Percentiles rank a stretch among this genome's conserved stretches.
These are phyloP conservation scores for Amanita thiersii DNA, from an alignment of 768 basidiomycete genomes.

Conservation along the genomic window DNA sequence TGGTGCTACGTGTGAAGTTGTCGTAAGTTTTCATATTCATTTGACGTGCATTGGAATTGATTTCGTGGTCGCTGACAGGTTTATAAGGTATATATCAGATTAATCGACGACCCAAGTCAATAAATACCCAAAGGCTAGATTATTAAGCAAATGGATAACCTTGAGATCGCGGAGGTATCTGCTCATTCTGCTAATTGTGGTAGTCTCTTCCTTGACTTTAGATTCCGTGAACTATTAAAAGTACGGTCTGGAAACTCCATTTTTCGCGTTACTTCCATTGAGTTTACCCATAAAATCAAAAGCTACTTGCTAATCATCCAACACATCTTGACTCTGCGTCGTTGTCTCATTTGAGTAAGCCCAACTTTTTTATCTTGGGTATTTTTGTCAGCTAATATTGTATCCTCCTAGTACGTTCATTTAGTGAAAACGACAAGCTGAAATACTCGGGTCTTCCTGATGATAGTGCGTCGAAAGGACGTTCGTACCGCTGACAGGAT, in stretches of 20 bases:
- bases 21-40: conserved; percentile 34
- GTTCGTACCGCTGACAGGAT: not conserved
- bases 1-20: conserved; percentile 64
- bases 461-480: conserved; percentile 44
- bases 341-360: conserved; percentile 70
- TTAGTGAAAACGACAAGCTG: conserved; percentile 84
- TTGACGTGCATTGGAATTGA: not conserved
- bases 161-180: conserved; percentile 91
- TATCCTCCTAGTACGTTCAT: conserved; percentile 54
- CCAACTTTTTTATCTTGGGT: not conserved
- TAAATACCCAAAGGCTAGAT: conserved; percentile 35
- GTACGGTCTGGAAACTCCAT: conserved; percentile 18
- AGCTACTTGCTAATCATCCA: conserved; percentile 74
- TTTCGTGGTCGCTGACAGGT: too few relatives aligned
- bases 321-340: conserved; percentile 77
- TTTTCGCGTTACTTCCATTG: not conserved
- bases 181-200: conserved; percentile 84
- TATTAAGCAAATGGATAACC: conserved; percentile 66
- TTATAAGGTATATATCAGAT: conserved; percentile 3
- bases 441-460: conserved; percentile 67
- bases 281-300: conserved; percentile 15
- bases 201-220: conserved; percentile 79
- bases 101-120: not conserved
- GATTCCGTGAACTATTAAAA: conserved; percentile 76
- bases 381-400: conserved; percentile 7